Base-by-base conservation (phyloP, 2,329 filamentous ascomycete genomes). In the Exophiala phaeomuriformis region DNA sequence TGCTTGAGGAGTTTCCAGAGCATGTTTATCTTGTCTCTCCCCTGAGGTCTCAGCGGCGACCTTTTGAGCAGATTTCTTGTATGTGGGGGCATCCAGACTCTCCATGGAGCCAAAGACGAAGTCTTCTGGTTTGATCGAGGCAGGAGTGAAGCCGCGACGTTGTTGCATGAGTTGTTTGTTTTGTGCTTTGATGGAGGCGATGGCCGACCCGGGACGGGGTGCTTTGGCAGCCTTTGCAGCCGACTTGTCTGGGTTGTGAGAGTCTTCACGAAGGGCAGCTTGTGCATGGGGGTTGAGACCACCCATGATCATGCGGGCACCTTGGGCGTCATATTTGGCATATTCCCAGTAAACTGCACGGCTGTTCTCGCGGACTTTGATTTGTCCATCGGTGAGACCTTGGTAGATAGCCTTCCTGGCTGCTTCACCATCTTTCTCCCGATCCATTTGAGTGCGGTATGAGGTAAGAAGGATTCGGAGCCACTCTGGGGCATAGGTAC, bases 371-470 rank as follows among this genome's bases (percentile, higher is more conserved):
- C 93, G 82, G 43, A 97, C 91, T 31, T 85, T 86, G 5, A 90
- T 90, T 65, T 97, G 95, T 8, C 91, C 78, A 72, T 98, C 93
- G 27, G 77, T 77, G n/a, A 98, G 77, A 0, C 91, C 88, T 67
- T 90, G 94, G 68, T 86, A 90, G 65, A 98, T 81, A 61, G 86
- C 88, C 69, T 94, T 95, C 61, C 95, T 89, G 9, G 95, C 80
- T 30, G 88, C 65, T 8, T 95, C 90, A 19, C 95, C 71, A 3
- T 90, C 88, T 40, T 90, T 90, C 1, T 81, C 80, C 65, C 94
- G 88, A 67, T 97, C 91, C 55, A 97, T 77, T 39, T 89, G 83
- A 58, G 75, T 80, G 71, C 90, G 95, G 70, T 95, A 88, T 58
- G 81, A 51, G 61, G 79, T 84, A 37, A 98, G 72, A 19, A 97